phyloP scores from a whole-genome alignment of 257 asterid genomes.

The Solanum raphanifolium region DNA sequence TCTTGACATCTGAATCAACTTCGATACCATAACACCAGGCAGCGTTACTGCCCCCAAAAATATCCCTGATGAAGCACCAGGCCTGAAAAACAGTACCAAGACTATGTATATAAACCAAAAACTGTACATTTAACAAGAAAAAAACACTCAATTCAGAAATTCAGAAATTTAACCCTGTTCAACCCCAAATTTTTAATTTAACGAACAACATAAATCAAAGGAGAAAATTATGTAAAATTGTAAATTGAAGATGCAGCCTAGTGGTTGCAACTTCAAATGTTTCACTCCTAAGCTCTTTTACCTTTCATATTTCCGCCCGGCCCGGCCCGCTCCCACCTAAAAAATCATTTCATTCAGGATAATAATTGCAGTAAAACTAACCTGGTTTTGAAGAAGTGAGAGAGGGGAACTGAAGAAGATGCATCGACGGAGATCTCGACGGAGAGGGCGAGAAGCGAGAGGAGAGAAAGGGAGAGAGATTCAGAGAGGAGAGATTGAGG shows the following conservation, averaged over 20 bases:
- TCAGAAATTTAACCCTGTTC: neutral
- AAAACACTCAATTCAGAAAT: neutral
- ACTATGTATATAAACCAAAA: neutral
- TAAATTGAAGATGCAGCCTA: neutral
- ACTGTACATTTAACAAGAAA: neutral
- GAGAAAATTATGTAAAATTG: neutral
- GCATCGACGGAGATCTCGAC: slow-evolving; percentile 71
- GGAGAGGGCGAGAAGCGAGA: slow-evolving; percentile 58
- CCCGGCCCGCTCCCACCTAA: neutral
- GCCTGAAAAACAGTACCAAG: slow-evolving; percentile 32
- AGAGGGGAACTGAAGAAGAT: slow-evolving; percentile 39
- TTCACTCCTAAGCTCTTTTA: neutral
- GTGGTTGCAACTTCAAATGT: neutral
- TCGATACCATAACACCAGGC: slow-evolving; percentile 75
- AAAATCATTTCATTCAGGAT: neutral
- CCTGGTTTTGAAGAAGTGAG: slow-evolving; percentile 55
- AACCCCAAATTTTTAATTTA: neutral
- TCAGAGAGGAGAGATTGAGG: slow-evolving; percentile 49
- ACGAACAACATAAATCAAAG: neutral
- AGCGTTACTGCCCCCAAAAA: slow-evolving; percentile 75
- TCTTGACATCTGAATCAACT: slow-evolving; percentile 59
- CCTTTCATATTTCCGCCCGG: neutral
- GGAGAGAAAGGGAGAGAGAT: slow-evolving; percentile 39
- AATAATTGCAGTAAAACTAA: slow-evolving; percentile 4
- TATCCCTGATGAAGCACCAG: slow-evolving; percentile 86